Conservation (phyloP, 1,284 basidiomycete genomes). For the Pseudozyma pruni region DNA sequence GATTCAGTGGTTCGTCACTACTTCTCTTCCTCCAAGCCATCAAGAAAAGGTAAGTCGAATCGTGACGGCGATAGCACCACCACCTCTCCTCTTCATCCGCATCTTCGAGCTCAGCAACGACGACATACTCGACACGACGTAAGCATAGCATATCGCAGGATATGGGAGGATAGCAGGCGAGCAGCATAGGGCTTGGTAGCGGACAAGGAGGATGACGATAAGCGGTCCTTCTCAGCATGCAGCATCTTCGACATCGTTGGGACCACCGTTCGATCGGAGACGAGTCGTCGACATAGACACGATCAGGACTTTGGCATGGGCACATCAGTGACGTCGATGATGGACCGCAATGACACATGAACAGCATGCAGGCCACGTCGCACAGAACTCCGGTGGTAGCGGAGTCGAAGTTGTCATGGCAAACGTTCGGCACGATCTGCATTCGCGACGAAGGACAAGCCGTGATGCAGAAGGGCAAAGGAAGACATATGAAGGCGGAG, state of each 20-base stretch:
- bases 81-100: constrained; percentile 8
- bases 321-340: background rate
- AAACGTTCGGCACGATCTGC: too few species aligned
- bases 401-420: too few species aligned
- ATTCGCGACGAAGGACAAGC: too few species aligned
- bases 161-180: background rate
- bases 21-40: constrained; percentile 46
- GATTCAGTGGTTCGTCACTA: constrained; percentile 22
- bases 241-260: background rate
- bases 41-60: constrained; percentile 52
- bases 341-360: background rate
- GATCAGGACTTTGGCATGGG: too few species aligned
- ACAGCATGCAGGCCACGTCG: too few species aligned
- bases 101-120: constrained; percentile 3
- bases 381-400: too few species aligned
- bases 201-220: background rate
- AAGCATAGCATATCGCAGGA: constrained; percentile 9
- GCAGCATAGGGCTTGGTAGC: background rate
- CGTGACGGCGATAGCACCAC: constrained; percentile 10
- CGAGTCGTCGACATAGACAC: too few species aligned
- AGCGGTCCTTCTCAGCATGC: background rate
- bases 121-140: constrained; percentile 5
- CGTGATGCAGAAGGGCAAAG: too few species aligned
- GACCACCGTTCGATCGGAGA: background rate
- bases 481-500: too few species aligned